Conservation (phyloP, 2,329 filamentous ascomycete species). For the Fusarium sp. region DNA sequence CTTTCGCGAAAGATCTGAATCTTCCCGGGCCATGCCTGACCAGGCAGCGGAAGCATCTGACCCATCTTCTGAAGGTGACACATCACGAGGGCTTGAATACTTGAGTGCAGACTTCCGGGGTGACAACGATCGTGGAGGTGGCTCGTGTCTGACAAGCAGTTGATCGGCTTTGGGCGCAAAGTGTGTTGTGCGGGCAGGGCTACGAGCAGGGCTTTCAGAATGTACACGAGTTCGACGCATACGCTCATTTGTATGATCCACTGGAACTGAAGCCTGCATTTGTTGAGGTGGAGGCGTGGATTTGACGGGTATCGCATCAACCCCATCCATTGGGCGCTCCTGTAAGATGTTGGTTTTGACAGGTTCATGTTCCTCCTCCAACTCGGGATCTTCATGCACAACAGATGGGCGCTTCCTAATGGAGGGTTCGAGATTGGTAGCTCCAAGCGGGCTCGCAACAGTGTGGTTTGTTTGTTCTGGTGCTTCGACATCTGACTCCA, state of each 20-base stretch:
- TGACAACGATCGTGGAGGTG: constrained; percentile 77
- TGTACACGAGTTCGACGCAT: constrained; percentile 53
- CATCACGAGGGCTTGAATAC: constrained; percentile 64
- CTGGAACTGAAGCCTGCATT: not conserved
- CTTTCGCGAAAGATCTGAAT: constrained; percentile 61
- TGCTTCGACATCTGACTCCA: constrained; percentile 8
- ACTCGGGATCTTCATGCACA: constrained; percentile 61
- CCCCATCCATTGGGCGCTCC: constrained; percentile 33
- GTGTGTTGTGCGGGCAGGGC: constrained; percentile 74
- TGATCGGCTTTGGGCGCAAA: constrained; percentile 71
- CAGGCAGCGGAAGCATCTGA: constrained; percentile 58
- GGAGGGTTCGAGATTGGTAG: constrained; percentile 2
- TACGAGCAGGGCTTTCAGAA: constrained; percentile 73
- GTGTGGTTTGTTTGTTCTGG: not conserved
- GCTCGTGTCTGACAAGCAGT: constrained; percentile 72
- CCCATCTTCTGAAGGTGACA: constrained; percentile 63
- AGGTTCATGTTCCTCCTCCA: constrained; percentile 47
- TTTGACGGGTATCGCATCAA: constrained; percentile 54
- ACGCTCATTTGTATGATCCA: constrained; percentile 36
- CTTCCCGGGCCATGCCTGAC: constrained; percentile 52
- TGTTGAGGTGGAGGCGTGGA: constrained; percentile 21
- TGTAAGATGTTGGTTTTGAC: constrained; percentile 19
- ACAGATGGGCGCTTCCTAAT: constrained; percentile 57
- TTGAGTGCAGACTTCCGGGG: constrained; percentile 84
- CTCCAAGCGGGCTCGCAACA: not conserved